Percentiles rank a stretch among this genome's conserved stretches.
Evolutionary conservation across 768 basidiomycete genomes (phyloP).

Genomic region (Calocera viscosa): DNA sequence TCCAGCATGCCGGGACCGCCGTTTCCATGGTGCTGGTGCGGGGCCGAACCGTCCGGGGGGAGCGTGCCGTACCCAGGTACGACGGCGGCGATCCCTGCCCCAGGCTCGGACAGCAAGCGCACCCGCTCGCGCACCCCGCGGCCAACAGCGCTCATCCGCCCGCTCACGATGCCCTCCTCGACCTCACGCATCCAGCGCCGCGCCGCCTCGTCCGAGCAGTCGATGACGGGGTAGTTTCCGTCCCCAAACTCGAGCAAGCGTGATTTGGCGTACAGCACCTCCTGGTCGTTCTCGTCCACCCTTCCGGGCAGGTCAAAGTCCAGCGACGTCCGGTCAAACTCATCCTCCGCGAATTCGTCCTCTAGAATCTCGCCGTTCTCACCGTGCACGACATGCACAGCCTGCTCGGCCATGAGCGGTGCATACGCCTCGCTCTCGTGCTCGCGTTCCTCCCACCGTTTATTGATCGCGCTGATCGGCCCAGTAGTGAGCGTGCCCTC

Average conservation of each 20-base stretch:
- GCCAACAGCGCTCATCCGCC: slow-evolving; percentile 44
- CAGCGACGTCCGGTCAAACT: neutral
- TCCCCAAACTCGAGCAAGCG: slow-evolving; percentile 76
- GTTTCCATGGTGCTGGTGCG: neutral
- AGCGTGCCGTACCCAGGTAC: neutral
- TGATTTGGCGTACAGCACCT: slow-evolving; percentile 62
- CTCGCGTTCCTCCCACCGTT: slow-evolving; percentile 24
- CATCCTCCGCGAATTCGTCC: slow-evolving; percentile 64
- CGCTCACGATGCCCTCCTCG: slow-evolving; percentile 65
- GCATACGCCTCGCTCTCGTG: slow-evolving; percentile 53
- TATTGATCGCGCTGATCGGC: slow-evolving; percentile 26
- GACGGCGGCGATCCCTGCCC: neutral
- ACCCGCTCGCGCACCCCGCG: slow-evolving; percentile 50
- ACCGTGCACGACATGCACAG: slow-evolving; percentile 47
- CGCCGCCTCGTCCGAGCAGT: slow-evolving; percentile 69
- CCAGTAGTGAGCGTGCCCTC: slow-evolving; percentile 27
- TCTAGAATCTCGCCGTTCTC: slow-evolving; percentile 35
- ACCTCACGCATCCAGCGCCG: slow-evolving; percentile 60
- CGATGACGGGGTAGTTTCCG: slow-evolving; percentile 80
- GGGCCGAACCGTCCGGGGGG: neutral
- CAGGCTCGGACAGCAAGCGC: slow-evolving; percentile 6
- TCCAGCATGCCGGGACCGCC: slow-evolving; percentile 1
- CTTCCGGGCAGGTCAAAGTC: neutral
- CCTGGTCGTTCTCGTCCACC: neutral
- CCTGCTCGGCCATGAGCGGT: slow-evolving; percentile 56